Percentiles rank a stretch among this genome's conserved stretches.
phyloP scores from a whole-genome alignment of 177 flowering plant genomes.

The Vitis hybrid region DNA sequence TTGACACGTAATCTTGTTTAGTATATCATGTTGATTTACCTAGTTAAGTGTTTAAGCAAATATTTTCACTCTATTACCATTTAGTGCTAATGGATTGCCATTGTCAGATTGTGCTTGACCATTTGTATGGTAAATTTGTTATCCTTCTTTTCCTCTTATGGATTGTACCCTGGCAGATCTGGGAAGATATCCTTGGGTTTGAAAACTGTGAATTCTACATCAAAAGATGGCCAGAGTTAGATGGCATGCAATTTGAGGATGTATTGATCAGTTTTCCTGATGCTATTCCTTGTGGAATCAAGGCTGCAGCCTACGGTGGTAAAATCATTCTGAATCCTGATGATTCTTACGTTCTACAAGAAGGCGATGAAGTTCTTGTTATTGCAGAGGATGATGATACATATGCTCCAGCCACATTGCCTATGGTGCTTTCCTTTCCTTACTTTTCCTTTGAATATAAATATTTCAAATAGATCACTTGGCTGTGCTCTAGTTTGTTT shows the following conservation, averaged over 20 bases:
- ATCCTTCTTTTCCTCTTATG: not conserved
- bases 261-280: constrained; percentile 78
- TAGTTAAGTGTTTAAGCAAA: not conserved
- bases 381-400: constrained; percentile 89
- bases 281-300: constrained; percentile 87
- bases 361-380: constrained; percentile 86
- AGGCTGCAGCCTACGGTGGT: constrained; percentile 65
- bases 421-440: constrained; percentile 54
- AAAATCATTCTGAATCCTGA: constrained; percentile 79
- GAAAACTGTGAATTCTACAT: constrained; percentile 88
- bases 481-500: no score
- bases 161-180: constrained; percentile 47
- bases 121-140: not conserved
- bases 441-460: constrained; percentile 11
- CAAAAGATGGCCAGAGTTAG: constrained; percentile 78
- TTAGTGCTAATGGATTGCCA: not conserved
- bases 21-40: not conserved
- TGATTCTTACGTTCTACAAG: constrained; percentile 70
- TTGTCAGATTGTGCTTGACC: not conserved
- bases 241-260: constrained; percentile 81
- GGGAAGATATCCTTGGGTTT: constrained; percentile 94
- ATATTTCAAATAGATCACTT: not conserved
- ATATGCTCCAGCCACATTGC: constrained; percentile 62
- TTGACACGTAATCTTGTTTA: not conserved
- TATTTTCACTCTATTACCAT: no score